phyloP scores from a whole-genome alignment of 2,329 filamentous ascomycete genomes.

The Cladophialophora bantiana region DNA sequence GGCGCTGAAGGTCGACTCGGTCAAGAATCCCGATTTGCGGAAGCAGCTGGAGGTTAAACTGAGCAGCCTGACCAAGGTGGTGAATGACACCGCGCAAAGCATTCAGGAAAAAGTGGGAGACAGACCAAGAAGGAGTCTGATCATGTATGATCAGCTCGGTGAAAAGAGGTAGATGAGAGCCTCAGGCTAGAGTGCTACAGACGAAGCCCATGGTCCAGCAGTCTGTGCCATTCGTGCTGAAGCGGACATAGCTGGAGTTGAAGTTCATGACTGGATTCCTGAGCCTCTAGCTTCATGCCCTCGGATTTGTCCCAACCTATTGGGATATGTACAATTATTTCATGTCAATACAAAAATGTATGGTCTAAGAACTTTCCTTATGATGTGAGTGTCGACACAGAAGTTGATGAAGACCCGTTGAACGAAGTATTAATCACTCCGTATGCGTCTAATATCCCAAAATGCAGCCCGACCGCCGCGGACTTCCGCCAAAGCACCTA shows the following conservation, averaged over 20 bases:
- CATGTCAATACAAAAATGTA: not conserved
- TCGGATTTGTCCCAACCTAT: not conserved
- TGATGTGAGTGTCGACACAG: no score
- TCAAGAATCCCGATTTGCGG: constrained; percentile 42
- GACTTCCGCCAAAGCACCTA: no score
- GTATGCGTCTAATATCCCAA: no score
- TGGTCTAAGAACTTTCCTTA: not conserved
- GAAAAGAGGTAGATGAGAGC: not conserved
- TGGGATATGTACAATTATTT: not conserved
- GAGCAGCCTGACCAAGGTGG: constrained; percentile 45
- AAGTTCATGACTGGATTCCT: not conserved
- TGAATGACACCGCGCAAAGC: constrained; percentile 62
- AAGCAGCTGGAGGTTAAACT: constrained; percentile 40
- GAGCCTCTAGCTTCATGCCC: not conserved
- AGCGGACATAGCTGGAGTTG: not conserved
- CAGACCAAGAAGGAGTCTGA: constrained; percentile 44
- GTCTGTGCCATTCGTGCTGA: not conserved
- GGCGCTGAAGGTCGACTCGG: constrained; percentile 42
- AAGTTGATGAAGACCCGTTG: no score
- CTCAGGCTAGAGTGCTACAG: not conserved
- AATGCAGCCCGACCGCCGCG: no score
- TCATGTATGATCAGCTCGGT: constrained; percentile 35
- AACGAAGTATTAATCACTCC: no score
- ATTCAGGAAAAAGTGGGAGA: constrained; percentile 27
- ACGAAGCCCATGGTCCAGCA: not conserved